Evolutionary conservation across 768 basidiomycete genomes (phyloP), one percentile per base, ranked within the genome.

Genomic region (Auricularia cornea): DNA sequence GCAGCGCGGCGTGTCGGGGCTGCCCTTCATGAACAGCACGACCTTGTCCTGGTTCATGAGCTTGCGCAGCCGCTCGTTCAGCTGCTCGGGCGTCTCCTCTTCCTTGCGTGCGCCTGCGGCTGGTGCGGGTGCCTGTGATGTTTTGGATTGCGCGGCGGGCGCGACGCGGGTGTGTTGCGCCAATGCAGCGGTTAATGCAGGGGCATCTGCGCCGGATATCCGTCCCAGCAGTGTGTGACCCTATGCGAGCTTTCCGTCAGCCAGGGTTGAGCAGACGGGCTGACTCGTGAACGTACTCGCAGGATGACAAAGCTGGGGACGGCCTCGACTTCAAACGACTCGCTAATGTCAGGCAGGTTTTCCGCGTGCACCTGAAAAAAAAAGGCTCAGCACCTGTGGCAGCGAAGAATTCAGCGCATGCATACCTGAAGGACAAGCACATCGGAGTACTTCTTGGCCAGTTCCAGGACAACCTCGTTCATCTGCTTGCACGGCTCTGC

Each of bases 11-110:
- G 76, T 78, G 33, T 86, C 81, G 0, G 92, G 92, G 60, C 76
- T 80, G 23, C 93, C 93, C 73, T 96, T 96, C 92, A 96, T 95
- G 80, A 95, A 94, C 63, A 95, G 70, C 30, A 96, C 87, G 12
- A 94, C 86, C 26, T 80, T 79, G 74, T 81, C 83, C 75, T 91
- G 84, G 65, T 81, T 82, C 94, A 98, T 96, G 63, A 99, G 75
- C 54, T 65, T 66, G 18, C 74, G 78, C 70, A 95, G 83, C 59
- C 94, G 82, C 51, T 75, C 71, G 18, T 82, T 79, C 26, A 96
- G 81, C 68, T 90, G 81, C 68, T 90, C 90, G 20, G 79, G 75
- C 0, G 85, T 82, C 73, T 92, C 87, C 14, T 69, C 62, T 67
- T 72, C 65, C 48, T 70, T 66, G 30, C 60, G 62, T 16, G 67